A percentile compares a stretch with the other conserved stretches of the same genome.
phyloP scores from a whole-genome alignment of 129 eudicot genomes.

The Saussurea involucrata region DNA sequence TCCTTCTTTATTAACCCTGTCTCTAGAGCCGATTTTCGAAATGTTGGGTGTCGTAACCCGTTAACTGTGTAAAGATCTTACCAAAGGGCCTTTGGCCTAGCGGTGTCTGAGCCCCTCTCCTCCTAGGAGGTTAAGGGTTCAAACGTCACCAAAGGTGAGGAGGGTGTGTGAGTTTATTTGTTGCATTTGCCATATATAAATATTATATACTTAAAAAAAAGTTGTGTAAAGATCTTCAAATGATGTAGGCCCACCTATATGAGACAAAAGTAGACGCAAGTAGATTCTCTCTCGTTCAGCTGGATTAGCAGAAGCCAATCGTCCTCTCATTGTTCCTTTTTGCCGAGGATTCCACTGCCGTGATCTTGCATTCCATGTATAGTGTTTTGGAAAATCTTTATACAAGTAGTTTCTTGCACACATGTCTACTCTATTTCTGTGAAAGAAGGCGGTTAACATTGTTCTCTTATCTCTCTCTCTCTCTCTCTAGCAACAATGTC shows the following conservation, averaged over 20 bases:
- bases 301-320: background rate
- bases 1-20: no score
- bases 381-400: background rate
- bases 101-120: no score
- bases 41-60: no score
- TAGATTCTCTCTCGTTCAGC: background rate
- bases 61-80: background rate
- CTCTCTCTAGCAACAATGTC: background rate
- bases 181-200: no score
- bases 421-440: background rate
- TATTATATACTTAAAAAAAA: no score
- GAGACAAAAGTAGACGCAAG: background rate
- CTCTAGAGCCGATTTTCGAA: no score
- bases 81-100: no score
- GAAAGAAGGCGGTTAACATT: constrained; percentile 11
- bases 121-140: no score
- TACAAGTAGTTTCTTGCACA: background rate
- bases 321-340: background rate
- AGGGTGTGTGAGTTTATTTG: no score
- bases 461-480: background rate
- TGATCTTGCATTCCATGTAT: background rate
- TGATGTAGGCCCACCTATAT: background rate
- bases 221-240: background rate
- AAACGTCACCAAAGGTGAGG: no score
- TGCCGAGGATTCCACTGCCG: background rate